Conservation (phyloP, 495 filamentous ascomycete genomes). For the Delitschia confertaspora region DNA sequence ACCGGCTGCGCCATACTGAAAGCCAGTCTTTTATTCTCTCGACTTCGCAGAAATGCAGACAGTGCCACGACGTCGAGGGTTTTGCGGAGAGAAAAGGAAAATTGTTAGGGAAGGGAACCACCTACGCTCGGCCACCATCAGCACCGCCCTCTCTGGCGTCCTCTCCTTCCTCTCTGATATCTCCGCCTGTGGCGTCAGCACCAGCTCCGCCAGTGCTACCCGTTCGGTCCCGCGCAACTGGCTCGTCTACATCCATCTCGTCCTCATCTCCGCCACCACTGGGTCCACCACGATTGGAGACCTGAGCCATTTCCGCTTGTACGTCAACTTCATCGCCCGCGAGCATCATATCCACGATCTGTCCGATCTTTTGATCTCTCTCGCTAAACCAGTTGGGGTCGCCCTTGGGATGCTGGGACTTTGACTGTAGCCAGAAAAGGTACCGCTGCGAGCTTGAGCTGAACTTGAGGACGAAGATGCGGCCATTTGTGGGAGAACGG, state of each 20-base stretch:
- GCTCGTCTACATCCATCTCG: conserved; percentile 66
- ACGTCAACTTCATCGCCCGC: conserved; percentile 89
- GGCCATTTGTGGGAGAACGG: conserved; percentile 65
- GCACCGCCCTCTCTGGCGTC: conserved; percentile 82
- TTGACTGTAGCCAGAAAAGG: conserved; percentile 94
- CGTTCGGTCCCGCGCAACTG: conserved; percentile 47
- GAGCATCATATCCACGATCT: conserved; percentile 72
- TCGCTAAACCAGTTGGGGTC: conserved; percentile 69
- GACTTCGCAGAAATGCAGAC: conserved; percentile 8
- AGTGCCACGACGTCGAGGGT: conserved; percentile 20
- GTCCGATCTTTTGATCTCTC: conserved; percentile 69
- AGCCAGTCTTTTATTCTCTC: background rate
- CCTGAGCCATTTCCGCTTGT: conserved; percentile 59
- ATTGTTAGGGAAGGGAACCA: conserved; percentile 32
- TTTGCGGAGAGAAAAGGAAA: conserved; percentile 4
- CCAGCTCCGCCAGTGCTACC: conserved; percentile 67
- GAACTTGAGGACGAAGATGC: conserved; percentile 92
- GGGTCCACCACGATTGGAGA: conserved; percentile 40
- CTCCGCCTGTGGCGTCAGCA: conserved; percentile 75
- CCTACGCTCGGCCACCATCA: conserved; percentile 99
- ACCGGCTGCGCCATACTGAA: too few relatives aligned
- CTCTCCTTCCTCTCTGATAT: conserved; percentile 82
- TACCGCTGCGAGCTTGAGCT: conserved; percentile 82
- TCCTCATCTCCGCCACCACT: conserved; percentile 55
- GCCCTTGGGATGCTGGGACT: conserved; percentile 64